Percentiles rank a stretch among this genome's conserved stretches.
Conservation (phyloP, 2,329 filamentous ascomycete genomes). For the Seiridium unicorne region DNA sequence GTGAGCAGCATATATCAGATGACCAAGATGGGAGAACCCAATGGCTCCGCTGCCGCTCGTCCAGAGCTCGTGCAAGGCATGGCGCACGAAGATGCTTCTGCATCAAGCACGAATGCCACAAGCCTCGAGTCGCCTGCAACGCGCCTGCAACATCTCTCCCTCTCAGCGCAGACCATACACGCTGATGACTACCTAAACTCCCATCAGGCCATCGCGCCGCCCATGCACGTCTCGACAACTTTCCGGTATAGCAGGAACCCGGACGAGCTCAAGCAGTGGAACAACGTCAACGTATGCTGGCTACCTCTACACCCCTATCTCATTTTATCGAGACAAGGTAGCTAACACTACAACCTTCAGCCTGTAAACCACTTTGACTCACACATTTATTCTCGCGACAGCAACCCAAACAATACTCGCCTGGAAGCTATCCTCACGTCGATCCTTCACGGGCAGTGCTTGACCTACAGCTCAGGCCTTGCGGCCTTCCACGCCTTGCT, state of each 20-base stretch:
- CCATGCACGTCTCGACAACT: conserved; percentile 88
- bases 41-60: background rate
- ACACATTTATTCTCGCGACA: conserved; percentile 82
- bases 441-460: conserved; percentile 65
- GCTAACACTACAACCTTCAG: conserved; percentile 27
- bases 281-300: conserved; percentile 54
- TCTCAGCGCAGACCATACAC: conserved; percentile 75
- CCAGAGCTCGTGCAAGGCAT: conserved; percentile 7
- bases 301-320: too few species aligned
- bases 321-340: too few species aligned
- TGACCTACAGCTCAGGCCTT: conserved; percentile 84
- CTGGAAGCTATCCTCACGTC: conserved; percentile 79
- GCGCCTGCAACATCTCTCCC: conserved; percentile 39
- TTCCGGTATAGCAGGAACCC: conserved; percentile 79
- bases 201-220: conserved; percentile 78
- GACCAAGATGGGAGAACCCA: background rate
- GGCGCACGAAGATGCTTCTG: background rate
- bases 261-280: conserved; percentile 53
- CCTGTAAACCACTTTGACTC: conserved; percentile 53
- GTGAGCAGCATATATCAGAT: background rate
- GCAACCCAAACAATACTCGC: conserved; percentile 77
- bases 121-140: conserved; percentile 25
- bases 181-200: conserved; percentile 76
- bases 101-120: background rate
- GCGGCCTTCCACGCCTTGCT: conserved; percentile 86